Evolutionary conservation across 306 rosid species (phyloP).

Genomic region (Spatholobus suberectus): DNA sequence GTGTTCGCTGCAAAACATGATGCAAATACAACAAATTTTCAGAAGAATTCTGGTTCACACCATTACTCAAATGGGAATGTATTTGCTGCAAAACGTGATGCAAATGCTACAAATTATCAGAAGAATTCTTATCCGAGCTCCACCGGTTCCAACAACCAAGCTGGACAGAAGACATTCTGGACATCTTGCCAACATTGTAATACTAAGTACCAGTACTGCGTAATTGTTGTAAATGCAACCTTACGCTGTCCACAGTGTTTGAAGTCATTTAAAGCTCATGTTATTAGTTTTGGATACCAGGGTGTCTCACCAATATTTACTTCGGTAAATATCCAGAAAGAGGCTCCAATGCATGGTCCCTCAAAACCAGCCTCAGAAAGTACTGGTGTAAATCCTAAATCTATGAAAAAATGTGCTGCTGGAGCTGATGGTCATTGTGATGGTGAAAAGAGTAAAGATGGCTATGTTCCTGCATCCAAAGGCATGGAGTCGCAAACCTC

Average conservation of each 20-base stretch:
- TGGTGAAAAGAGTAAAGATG: constrained; percentile 45
- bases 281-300: constrained; percentile 29
- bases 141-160: constrained; percentile 41
- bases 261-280: constrained; percentile 53
- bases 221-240: constrained; percentile 27
- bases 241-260: constrained; percentile 62
- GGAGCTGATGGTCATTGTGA: constrained; percentile 41
- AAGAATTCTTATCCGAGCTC: constrained; percentile 35
- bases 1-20: constrained; percentile 30
- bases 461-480: constrained; percentile 42
- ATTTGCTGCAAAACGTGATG: constrained; percentile 32
- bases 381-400: constrained; percentile 29
- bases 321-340: constrained; percentile 31
- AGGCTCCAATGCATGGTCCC: constrained; percentile 32
- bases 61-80: constrained; percentile 47
- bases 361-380: constrained; percentile 32
- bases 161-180: constrained; percentile 59
- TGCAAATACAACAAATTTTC: constrained; percentile 41
- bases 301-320: constrained; percentile 30
- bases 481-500: constrained; percentile 43
- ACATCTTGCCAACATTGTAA: constrained; percentile 66
- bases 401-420: constrained; percentile 43
- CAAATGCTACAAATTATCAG: constrained; percentile 43
- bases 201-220: constrained; percentile 50
- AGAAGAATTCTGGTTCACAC: constrained; percentile 29